Conservation (phyloP, 177 flowering plant species). For the Vitis hybrid region DNA sequence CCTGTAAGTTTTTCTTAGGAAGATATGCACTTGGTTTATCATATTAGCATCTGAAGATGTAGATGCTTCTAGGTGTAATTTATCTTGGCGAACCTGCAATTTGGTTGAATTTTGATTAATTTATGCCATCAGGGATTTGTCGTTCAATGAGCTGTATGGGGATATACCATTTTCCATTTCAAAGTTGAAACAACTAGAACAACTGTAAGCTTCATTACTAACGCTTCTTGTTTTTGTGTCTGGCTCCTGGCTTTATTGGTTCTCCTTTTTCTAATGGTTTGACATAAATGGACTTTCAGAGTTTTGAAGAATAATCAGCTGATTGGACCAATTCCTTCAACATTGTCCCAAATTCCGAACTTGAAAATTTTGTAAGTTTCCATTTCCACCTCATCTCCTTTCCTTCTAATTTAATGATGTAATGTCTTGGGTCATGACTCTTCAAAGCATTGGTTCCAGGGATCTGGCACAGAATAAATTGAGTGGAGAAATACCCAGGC, state of each 20-base stretch:
- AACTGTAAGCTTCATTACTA: conserved; percentile 49
- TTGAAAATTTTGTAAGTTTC: conserved; percentile 77
- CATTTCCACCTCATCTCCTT: neutral
- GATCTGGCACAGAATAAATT: conserved; percentile 88
- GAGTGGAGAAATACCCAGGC: conserved; percentile 92
- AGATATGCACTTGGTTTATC: neutral
- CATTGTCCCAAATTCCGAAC: conserved; percentile 94
- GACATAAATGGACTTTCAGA: conserved; percentile 32
- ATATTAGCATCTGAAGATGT: neutral
- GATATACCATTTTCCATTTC: conserved; percentile 97
- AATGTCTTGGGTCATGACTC: neutral
- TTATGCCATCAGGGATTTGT: conserved; percentile 67
- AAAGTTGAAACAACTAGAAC: conserved; percentile 83
- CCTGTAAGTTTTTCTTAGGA: conserved; percentile 52
- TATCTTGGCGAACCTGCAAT: neutral
- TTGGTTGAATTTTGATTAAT: neutral
- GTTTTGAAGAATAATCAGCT: conserved; percentile 79
- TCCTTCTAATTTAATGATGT: neutral
- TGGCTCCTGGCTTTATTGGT: neutral
- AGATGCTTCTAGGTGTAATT: neutral
- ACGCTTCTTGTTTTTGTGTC: neutral
- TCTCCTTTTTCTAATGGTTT: neutral
- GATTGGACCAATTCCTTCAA: conserved; percentile 94
- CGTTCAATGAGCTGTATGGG: conserved; percentile 77
- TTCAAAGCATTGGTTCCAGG: conserved; percentile 31